Base-by-base conservation (phyloP, 73 alveolate genomes). In the Stentor coeruleus region DNA sequence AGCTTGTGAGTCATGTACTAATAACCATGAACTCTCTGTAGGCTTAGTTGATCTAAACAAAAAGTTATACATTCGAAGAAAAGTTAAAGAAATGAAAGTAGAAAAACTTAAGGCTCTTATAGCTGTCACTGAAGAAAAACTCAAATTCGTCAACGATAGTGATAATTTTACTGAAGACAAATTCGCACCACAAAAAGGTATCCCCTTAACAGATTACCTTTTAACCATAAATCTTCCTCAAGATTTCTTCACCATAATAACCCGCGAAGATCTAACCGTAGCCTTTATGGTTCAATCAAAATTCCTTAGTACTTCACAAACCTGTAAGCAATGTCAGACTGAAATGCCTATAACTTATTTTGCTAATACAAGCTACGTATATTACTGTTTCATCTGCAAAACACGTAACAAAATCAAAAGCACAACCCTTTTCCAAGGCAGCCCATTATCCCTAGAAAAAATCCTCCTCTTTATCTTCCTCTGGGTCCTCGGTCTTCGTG, bases 41-140 rank as follows among this genome's bases (percentile, higher is more conserved):
- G 66, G 66, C 20, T 20, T 49, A 11, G 28, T 49, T 20, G 6
- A 20, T 20, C 20, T 11, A 6, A 49, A 49, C 66, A 49, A 49
- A 20, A 49, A 49, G 20, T 20, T 49, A 49, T 11, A 11, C 66
- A 20, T 11, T 20, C 66, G 66, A 49, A 49, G 20, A 49, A 6
- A 20, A 11, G 28, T 11, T 6, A 6, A 84, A 3, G 58, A 91
- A 3, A 77, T 82, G 42, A 86, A 89, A 82, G 88, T 95, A 95
- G 84, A 87, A 14, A 60, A 85, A 58, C 74, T 92, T 39, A 84
- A 89, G 41, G 59, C 81, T 41, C 91, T 85, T 81, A 91, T 88
- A 30, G 83, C 85, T 57, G 95, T 91, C 77, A 97, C 97, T 28
- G 90, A 91, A 59, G 79, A 91, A 3, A 83, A 91, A 49, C 76